Base-by-base conservation (phyloP, 2,329 filamentous ascomycete species). In the Fusarium setosum region DNA sequence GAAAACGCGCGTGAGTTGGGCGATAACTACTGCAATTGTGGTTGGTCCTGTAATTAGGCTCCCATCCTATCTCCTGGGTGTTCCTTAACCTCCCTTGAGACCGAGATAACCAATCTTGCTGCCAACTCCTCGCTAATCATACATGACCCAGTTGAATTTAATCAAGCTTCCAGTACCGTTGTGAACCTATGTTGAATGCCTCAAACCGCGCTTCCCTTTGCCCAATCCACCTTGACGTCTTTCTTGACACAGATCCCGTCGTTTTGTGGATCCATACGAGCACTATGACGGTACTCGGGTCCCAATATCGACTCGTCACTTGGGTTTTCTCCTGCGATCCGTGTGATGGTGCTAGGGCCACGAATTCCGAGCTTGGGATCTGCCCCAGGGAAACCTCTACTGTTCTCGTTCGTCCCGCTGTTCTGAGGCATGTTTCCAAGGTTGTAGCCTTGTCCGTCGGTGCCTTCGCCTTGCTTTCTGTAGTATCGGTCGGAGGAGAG, bases 361-460 rank as follows among this genome's bases (percentile, higher is more conserved):
- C 60, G 38, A n/a, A 65, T 65, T 2, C 63, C 63, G 6, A 63
- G 21, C 34, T 58, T 63, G 1, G 56, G 56, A 2, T 60, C 52
- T 3, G 55, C 63, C 4, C 18, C 20, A 13, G 62, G 51, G 21
- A 65, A 65, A 4, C 62, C 62, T 17, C 56, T 45, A 18, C 49
- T 51, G 5, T 20, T 55, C 4, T 35, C 44, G 7, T 15, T 51
- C 8, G 42, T 17, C 7, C 37, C 47, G 21, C 32, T 31, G n/a
- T 17, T 45, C 8, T 45, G 47, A 11, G 21, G 47, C 10, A 65
- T 9, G 7, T 26, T 34, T 0, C 37, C 32, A 6, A 65, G 32
- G 15, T 75, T 73, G 49, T 61, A 61, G 50, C 26, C 51, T 6
- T 51, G 52, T 2, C 34, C 61, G n/a, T 65, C 58, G 32, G 31